Evolutionary conservation across 2,329 filamentous ascomycete genomes (phyloP).

Genomic region (Plenodomus lindquistii): DNA sequence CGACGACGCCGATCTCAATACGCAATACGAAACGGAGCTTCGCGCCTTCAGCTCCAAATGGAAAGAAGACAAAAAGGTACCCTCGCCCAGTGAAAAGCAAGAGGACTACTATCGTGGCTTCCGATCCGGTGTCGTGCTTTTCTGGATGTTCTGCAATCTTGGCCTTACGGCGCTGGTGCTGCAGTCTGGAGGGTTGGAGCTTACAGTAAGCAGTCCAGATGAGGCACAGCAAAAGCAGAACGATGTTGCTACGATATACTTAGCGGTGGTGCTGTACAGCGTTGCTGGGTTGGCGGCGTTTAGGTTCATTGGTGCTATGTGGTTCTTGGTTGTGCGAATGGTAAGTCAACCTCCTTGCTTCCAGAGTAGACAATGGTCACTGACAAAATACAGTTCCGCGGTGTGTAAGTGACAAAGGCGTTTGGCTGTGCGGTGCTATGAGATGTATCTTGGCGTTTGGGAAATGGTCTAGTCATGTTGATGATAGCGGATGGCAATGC

Average conservation of each 20-base stretch:
- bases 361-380: conserved; percentile 2
- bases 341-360: conserved; percentile 27
- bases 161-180: conserved; percentile 84
- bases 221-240: conserved; percentile 51
- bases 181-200: conserved; percentile 78
- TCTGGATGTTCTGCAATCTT: conserved; percentile 97
- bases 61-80: conserved; percentile 68
- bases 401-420: conserved; percentile 41
- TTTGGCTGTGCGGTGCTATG: neutral
- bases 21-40: conserved; percentile 88
- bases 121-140: conserved; percentile 84
- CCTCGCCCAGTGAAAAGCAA: conserved; percentile 73
- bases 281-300: conserved; percentile 83
- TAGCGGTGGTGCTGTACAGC: conserved; percentile 85
- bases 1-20: conserved; percentile 92
- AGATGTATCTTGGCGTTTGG: conserved; percentile 5
- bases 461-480: neutral
- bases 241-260: conserved; percentile 75
- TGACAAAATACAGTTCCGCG: conserved; percentile 54
- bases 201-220: conserved; percentile 43
- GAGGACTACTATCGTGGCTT: conserved; percentile 99
- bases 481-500: neutral
- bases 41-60: conserved; percentile 73
- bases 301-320: conserved; percentile 84
- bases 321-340: conserved; percentile 75